phyloP scores from a whole-genome alignment of 2,329 filamentous ascomycete species.

The Botrytis galanthina region DNA sequence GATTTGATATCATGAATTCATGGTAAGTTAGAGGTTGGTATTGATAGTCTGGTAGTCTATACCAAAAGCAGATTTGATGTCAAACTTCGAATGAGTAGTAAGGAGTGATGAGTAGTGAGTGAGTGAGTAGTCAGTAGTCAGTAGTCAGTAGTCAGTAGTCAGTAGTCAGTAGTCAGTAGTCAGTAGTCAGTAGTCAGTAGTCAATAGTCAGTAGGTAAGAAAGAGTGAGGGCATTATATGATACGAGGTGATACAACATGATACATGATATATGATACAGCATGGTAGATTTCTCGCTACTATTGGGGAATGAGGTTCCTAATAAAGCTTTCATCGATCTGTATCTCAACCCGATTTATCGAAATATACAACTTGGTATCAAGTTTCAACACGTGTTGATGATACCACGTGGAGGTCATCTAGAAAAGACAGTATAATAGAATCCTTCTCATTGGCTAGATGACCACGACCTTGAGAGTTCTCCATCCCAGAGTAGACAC shows the following conservation, averaged over 20 bases:
- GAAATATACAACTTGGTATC: neutral
- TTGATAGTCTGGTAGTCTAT: neutral
- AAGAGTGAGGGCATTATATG: neutral
- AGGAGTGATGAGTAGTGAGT: neutral
- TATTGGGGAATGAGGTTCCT: neutral
- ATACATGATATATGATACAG: neutral
- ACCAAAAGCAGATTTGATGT: neutral
- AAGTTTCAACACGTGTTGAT: slow-evolving; percentile 10
- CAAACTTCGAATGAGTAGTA: neutral
- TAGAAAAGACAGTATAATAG: neutral
- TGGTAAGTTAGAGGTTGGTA: neutral
- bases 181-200: too few relatives aligned
- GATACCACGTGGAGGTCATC: slow-evolving; percentile 4
- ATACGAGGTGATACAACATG: slow-evolving; percentile 1
- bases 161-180: too few relatives aligned
- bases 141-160: too few relatives aligned
- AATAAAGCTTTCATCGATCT: neutral
- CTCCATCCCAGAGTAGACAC: neutral
- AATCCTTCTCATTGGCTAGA: neutral
- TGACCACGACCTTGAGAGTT: neutral
- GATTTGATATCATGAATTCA: neutral
- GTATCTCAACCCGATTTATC: neutral
- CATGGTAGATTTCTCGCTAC: neutral
- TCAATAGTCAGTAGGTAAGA: neutral
- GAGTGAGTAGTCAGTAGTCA: too few relatives aligned